Evolutionary conservation across 257 asterid species (phyloP).

Genomic region (Knoxia roxburghii): DNA sequence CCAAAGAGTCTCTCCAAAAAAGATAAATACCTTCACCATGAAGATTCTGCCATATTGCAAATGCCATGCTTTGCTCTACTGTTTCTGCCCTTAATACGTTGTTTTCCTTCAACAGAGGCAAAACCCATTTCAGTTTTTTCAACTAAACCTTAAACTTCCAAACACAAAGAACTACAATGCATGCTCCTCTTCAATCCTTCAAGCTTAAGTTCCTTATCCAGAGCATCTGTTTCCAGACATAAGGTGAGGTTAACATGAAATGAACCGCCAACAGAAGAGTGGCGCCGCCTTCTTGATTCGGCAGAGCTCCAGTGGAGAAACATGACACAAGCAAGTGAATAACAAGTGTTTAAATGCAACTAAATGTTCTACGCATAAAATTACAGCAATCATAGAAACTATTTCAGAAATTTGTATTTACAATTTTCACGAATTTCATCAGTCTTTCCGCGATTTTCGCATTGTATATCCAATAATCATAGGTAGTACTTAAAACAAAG

Average conservation of each 20-base stretch:
- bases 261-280: neutral
- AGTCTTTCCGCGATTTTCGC: neutral
- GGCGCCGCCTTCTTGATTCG: neutral
- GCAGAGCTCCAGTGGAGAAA: neutral
- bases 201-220: neutral
- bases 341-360: neutral
- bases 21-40: neutral
- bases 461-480: neutral
- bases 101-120: neutral
- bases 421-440: neutral
- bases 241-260: neutral
- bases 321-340: neutral
- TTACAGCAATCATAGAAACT: neutral
- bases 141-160: too few relatives aligned
- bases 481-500: neutral
- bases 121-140: neutral
- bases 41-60: neutral
- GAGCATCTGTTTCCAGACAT: neutral
- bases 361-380: neutral
- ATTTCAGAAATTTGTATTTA: neutral
- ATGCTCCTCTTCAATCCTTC: too few relatives aligned
- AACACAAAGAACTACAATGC: too few relatives aligned
- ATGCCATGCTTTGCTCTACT: too few relatives aligned
- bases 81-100: too few relatives aligned
- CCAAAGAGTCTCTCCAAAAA: too few relatives aligned